Evolutionary conservation across 1,284 basidiomycete species (phyloP).

Genomic region (Papiliotrema flavescens): DNA sequence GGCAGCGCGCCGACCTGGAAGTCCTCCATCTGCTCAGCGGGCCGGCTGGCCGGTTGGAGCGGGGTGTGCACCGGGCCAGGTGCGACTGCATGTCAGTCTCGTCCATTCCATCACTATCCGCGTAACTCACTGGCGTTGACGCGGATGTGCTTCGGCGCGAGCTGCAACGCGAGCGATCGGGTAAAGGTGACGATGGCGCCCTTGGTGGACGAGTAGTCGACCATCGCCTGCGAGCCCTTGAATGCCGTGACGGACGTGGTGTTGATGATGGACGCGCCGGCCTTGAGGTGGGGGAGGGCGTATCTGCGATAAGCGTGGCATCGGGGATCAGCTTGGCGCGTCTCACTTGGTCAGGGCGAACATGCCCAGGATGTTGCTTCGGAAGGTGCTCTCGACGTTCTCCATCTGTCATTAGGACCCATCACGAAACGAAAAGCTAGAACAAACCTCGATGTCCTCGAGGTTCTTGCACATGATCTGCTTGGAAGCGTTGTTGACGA

Average conservation of each 20-base stretch:
- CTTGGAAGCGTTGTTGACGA: conserved; percentile 65
- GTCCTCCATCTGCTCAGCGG: conserved; percentile 56
- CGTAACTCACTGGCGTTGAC: conserved; percentile 23
- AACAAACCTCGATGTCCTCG: conserved; percentile 54
- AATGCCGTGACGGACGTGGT: conserved; percentile 62
- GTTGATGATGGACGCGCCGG: conserved; percentile 62
- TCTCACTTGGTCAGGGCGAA: conserved; percentile 55
- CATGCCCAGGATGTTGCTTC: conserved; percentile 59
- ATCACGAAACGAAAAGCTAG: neutral
- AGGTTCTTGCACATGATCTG: conserved; percentile 55
- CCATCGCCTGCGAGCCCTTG: conserved; percentile 51
- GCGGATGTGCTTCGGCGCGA: conserved; percentile 57
- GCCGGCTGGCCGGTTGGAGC: conserved; percentile 56
- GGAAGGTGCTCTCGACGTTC: conserved; percentile 57
- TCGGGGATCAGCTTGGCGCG: neutral
- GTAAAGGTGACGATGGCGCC: conserved; percentile 59
- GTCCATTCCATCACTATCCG: neutral
- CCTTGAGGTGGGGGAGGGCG: conserved; percentile 60
- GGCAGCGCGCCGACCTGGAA: conserved; percentile 53
- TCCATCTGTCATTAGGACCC: conserved; percentile 23
- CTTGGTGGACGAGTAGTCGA: conserved; percentile 61
- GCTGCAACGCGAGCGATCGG: conserved; percentile 56
- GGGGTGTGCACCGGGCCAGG: conserved; percentile 39
- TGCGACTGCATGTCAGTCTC: conserved; percentile 2
- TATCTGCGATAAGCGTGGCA: conserved; percentile 16